These are phyloP conservation scores for Arabis hirsuta DNA, from an alignment of 345 rosid genomes.

Conservation along the genomic window DNA sequence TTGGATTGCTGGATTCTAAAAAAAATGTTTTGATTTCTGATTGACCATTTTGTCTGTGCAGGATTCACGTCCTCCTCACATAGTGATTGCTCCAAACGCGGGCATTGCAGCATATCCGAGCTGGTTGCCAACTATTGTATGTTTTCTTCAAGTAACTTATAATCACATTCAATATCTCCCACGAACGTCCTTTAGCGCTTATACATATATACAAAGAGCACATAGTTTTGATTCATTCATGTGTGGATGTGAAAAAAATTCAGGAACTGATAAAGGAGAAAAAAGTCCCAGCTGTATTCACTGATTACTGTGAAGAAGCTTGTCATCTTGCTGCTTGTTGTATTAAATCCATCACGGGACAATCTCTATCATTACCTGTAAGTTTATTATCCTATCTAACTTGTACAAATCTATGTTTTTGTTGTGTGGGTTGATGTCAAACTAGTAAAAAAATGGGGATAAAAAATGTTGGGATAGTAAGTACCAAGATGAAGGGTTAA, in stretches of 20 bases:
- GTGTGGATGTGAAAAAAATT: slow-evolving; percentile 11
- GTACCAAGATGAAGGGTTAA: slow-evolving; percentile 11
- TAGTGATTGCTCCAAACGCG: slow-evolving; percentile 84
- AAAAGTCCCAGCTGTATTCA: slow-evolving; percentile 72
- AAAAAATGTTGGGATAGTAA: neutral
- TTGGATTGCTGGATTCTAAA: slow-evolving; percentile 15
- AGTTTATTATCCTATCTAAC: slow-evolving; percentile 11
- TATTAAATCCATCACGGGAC: slow-evolving; percentile 56
- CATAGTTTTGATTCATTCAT: neutral
- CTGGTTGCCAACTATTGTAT: slow-evolving; percentile 83
- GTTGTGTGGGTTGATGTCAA: slow-evolving; percentile 14
- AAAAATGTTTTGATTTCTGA: slow-evolving; percentile 22
- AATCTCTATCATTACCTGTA: slow-evolving; percentile 61
- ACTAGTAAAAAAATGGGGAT: neutral
- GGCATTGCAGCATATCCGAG: slow-evolving; percentile 85
- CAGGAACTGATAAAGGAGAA: slow-evolving; percentile 79
- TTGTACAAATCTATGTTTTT: slow-evolving; percentile 1
- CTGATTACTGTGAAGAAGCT: slow-evolving; percentile 99
- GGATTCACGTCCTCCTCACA: slow-evolving; percentile 64
- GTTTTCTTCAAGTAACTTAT: slow-evolving; percentile 34
- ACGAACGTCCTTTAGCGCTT: neutral
- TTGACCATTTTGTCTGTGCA: slow-evolving; percentile 39
- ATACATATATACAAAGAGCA: neutral
- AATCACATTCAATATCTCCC: neutral
- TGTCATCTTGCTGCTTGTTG: slow-evolving; percentile 79